Percentiles rank a stretch among this genome's conserved stretches.
phyloP scores from a whole-genome alignment of 1,284 basidiomycete species.

The Xerocomus cyaneibrunnescens region DNA sequence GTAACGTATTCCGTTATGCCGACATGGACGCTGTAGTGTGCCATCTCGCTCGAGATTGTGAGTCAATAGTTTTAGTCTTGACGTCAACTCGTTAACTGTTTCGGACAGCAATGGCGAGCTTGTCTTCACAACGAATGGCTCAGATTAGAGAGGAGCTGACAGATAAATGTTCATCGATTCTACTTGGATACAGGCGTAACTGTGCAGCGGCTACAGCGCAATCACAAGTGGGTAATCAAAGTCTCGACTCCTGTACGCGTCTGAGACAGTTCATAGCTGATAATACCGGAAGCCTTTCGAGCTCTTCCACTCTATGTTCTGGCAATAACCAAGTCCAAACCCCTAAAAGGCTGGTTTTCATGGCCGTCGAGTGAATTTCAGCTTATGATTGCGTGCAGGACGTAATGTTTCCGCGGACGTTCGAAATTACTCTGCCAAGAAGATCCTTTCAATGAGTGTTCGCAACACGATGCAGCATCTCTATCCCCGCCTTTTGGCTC shows the following conservation, averaged over 20 bases:
- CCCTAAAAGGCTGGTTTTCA: constrained; percentile 72
- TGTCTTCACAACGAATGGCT: constrained; percentile 62
- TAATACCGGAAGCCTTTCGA: constrained; percentile 94
- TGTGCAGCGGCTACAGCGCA: constrained; percentile 84
- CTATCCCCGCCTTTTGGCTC: constrained; percentile 87
- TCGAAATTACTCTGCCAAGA: constrained; percentile 83
- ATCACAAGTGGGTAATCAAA: constrained; percentile 63
- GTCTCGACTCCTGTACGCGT: neutral
- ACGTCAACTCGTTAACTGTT: neutral
- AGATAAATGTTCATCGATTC: constrained; percentile 80
- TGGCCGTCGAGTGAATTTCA: constrained; percentile 2
- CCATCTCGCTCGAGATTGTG: constrained; percentile 79
- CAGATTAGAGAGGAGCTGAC: constrained; percentile 85
- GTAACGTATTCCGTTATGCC: constrained; percentile 90
- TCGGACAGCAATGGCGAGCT: constrained; percentile 64
- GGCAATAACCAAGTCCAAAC: constrained; percentile 87
- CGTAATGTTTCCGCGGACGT: constrained; percentile 92
- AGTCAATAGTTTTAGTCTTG: constrained; percentile 19
- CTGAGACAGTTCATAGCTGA: constrained; percentile 54
- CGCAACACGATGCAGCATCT: constrained; percentile 76
- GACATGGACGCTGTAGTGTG: constrained; percentile 88
- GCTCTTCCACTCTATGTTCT: constrained; percentile 85
- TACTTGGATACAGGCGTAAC: constrained; percentile 88
- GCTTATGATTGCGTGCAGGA: constrained; percentile 43
- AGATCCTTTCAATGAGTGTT: constrained; percentile 69